These are phyloP conservation scores for Hanseniaspora lachancei DNA, from an alignment of 805 yeast genomes.

Conservation along the genomic window DNA sequence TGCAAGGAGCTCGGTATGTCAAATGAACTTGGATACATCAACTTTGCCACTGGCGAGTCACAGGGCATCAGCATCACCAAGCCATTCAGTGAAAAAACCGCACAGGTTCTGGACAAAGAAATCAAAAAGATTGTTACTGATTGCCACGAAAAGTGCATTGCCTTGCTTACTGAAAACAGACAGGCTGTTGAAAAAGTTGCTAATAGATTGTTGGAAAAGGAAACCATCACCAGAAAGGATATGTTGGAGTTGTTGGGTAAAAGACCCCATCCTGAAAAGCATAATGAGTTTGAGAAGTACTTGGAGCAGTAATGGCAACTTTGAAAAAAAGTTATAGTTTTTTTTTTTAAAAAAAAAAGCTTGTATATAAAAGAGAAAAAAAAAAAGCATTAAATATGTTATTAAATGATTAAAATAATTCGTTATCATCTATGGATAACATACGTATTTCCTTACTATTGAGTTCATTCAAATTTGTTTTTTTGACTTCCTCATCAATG, in stretches of 20 bases:
- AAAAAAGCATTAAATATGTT: not conserved
- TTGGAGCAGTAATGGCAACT: conserved; percentile 30
- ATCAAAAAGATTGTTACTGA: conserved; percentile 64
- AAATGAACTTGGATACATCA: conserved; percentile 67
- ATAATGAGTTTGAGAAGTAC: conserved; percentile 86
- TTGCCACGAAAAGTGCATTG: conserved; percentile 58
- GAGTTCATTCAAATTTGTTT: not conserved
- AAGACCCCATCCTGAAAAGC: conserved; percentile 81
- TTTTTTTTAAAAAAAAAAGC: not conserved
- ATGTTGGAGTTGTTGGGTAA: conserved; percentile 81
- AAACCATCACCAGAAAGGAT: conserved; percentile 85
- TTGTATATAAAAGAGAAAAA: not conserved
- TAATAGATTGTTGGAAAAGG: conserved; percentile 70
- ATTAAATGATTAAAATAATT: conserved; percentile 1
- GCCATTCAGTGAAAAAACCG: conserved; percentile 83
- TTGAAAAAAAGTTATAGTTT: not conserved
- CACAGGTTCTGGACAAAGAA: conserved; percentile 66
- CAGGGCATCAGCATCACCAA: conserved; percentile 53
- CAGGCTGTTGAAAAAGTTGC: conserved; percentile 76
- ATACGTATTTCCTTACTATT: not conserved
- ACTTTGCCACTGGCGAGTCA: conserved; percentile 54
- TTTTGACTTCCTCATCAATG: conserved; percentile 26
- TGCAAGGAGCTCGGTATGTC: conserved; percentile 90
- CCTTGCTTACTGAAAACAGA: conserved; percentile 55
- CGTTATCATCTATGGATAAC: conserved; percentile 6